phyloP scores from a whole-genome alignment of 352 stramenopile genomes.

The Pythium brachiatum region DNA sequence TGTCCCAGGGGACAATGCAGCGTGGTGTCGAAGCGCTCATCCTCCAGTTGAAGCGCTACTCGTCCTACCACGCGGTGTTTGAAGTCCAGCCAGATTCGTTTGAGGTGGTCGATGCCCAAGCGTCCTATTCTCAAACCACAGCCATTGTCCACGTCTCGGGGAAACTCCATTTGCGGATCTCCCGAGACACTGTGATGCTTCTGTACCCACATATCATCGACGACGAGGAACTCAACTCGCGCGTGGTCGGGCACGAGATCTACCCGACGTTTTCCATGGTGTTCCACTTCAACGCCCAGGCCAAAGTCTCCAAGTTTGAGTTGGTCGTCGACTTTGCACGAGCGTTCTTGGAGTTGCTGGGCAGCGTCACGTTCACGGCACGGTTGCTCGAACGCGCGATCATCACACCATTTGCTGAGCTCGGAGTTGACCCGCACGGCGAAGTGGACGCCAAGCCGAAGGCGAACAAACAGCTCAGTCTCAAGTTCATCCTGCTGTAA shows the following conservation, averaged over 20 bases:
- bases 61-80: conserved; percentile 63
- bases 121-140: background rate
- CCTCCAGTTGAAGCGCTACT: conserved; percentile 66
- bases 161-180: conserved; percentile 47
- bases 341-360: conserved; percentile 51
- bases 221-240: conserved; percentile 45
- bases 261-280: conserved; percentile 41
- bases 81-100: conserved; percentile 29
- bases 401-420: conserved; percentile 54
- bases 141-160: conserved; percentile 40
- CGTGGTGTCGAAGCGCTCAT: conserved; percentile 46
- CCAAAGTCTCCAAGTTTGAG: conserved; percentile 57
- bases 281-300: conserved; percentile 54
- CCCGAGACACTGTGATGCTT: conserved; percentile 65
- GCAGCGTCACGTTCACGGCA: conserved; percentile 30
- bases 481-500: conserved; percentile 73
- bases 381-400: conserved; percentile 41
- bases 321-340: conserved; percentile 51
- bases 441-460: conserved; percentile 30
- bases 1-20: conserved; percentile 35
- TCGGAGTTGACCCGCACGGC: conserved; percentile 55
- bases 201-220: conserved; percentile 63
- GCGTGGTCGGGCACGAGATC: conserved; percentile 60
- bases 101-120: conserved; percentile 27
- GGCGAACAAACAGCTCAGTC: conserved; percentile 63